Conservation (phyloP, 2,329 filamentous ascomycete species). For the Curvularia spicifera region DNA sequence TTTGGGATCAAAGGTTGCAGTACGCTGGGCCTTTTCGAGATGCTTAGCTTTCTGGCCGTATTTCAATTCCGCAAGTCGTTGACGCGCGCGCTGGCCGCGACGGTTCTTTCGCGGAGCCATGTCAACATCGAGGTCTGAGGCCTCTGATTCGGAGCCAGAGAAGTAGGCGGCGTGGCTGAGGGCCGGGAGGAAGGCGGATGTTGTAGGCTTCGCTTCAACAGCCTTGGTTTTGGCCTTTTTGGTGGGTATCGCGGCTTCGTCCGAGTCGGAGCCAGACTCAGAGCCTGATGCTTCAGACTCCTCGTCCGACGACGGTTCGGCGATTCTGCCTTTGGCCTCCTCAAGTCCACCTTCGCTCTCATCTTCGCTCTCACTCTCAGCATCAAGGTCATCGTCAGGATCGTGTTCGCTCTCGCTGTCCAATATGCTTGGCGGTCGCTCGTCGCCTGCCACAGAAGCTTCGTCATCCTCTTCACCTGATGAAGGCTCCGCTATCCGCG, state of each 20-base stretch:
- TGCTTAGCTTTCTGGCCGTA: conserved; percentile 75
- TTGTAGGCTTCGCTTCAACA: conserved; percentile 24
- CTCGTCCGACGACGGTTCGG: conserved; percentile 21
- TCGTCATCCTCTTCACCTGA: conserved; percentile 44
- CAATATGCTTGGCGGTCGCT: conserved; percentile 41
- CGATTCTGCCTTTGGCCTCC: background rate
- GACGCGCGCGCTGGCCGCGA: conserved; percentile 76
- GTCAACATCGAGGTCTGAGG: conserved; percentile 64
- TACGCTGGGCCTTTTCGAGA: conserved; percentile 56
- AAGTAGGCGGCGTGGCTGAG: conserved; percentile 80
- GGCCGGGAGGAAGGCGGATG: conserved; percentile 73
- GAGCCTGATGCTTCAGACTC: conserved; percentile 17
- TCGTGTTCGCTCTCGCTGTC: conserved; percentile 37
- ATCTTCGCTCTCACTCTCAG: conserved; percentile 18
- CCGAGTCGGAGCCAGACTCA: conserved; percentile 24
- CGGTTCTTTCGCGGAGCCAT: conserved; percentile 71
- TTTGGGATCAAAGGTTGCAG: conserved; percentile 65
- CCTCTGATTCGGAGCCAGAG: conserved; percentile 75
- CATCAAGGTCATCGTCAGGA: conserved; percentile 28
- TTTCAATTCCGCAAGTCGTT: conserved; percentile 81
- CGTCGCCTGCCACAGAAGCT: conserved; percentile 35
- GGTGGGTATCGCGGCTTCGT: conserved; percentile 21
- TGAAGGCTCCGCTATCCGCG: conserved; percentile 50
- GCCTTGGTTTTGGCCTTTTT: conserved; percentile 30
- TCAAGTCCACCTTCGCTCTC: conserved; percentile 8